Conservation (phyloP, 805 yeast genomes). For the Lachancea sp. region DNA sequence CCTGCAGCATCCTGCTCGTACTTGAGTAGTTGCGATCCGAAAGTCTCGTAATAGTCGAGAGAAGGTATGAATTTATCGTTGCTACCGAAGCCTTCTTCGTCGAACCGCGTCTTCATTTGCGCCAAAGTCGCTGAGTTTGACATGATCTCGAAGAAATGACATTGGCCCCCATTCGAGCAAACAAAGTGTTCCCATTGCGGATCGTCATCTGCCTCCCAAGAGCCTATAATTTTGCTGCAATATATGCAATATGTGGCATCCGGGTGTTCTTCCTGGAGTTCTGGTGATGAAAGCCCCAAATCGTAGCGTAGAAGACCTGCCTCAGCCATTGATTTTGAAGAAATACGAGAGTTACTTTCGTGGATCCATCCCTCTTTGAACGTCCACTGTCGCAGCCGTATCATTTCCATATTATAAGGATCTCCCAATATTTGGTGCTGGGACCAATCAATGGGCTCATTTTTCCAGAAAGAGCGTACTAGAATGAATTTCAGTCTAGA, state of each 20-base stretch:
- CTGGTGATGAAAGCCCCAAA: constrained; percentile 37
- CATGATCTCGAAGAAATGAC: constrained; percentile 19
- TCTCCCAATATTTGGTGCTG: constrained; percentile 17
- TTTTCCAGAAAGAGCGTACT: constrained; percentile 1
- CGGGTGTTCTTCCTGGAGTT: constrained; percentile 26
- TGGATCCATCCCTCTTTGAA: constrained; percentile 26
- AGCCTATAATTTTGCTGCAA: constrained; percentile 50
- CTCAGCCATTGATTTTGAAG: constrained; percentile 37
- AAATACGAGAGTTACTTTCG: constrained; percentile 11
- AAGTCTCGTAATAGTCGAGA: constrained; percentile 6
- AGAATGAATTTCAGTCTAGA: not conserved
- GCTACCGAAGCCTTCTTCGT: not conserved
- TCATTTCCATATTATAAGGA: constrained; percentile 14
- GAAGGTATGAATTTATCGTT: constrained; percentile 1
- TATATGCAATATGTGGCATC: constrained; percentile 54
- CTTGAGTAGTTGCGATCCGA: not conserved
- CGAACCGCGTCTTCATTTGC: not conserved
- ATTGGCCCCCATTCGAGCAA: constrained; percentile 18
- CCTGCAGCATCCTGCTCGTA: constrained; percentile 1
- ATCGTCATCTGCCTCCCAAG: constrained; percentile 51
- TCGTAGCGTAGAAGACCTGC: constrained; percentile 51
- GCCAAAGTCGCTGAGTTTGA: not conserved
- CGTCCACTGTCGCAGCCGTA: constrained; percentile 16
- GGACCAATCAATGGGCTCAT: constrained; percentile 18
- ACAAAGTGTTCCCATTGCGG: constrained; percentile 44